Percentiles rank a stretch among this genome's conserved stretches.
phyloP scores from a whole-genome alignment of 139 green algal species.

The Pleodorina starrii region DNA sequence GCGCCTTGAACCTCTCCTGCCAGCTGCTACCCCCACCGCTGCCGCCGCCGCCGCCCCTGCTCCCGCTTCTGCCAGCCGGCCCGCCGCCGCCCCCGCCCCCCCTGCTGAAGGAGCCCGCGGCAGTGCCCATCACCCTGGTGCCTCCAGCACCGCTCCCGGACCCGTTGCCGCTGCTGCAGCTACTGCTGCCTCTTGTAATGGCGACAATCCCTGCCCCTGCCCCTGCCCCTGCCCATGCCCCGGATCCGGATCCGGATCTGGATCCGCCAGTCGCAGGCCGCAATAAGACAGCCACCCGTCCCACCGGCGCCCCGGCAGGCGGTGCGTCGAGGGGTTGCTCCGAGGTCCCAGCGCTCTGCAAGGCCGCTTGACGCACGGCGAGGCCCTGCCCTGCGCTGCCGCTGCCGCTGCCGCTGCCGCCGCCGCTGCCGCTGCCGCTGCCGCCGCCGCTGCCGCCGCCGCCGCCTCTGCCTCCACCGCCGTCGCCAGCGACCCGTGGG shows the following conservation, averaged over 20 bases:
- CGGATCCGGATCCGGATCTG: no score
- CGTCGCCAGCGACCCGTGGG: not conserved
- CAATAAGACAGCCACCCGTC: no score
- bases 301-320: no score
- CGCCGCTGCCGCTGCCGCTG: not conserved
- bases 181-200: no score
- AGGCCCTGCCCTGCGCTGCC: not conserved
- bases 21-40: not conserved
- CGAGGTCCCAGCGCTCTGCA: no score
- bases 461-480: not conserved
- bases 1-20: slow-evolving; percentile 25
- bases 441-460: not conserved
- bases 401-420: not conserved
- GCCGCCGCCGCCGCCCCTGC: not conserved
- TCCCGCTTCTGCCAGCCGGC: not conserved
- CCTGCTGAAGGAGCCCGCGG: not conserved
- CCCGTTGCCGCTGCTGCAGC: no score
- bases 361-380: no score
- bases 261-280: no score
- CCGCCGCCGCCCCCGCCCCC: not conserved
- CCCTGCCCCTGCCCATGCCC: no score
- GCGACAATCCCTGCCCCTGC: no score
- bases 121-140: not conserved
- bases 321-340: no score
- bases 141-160: not conserved